Conservation (phyloP, 257 asterid genomes). For the Thymus quinquecostatus region DNA sequence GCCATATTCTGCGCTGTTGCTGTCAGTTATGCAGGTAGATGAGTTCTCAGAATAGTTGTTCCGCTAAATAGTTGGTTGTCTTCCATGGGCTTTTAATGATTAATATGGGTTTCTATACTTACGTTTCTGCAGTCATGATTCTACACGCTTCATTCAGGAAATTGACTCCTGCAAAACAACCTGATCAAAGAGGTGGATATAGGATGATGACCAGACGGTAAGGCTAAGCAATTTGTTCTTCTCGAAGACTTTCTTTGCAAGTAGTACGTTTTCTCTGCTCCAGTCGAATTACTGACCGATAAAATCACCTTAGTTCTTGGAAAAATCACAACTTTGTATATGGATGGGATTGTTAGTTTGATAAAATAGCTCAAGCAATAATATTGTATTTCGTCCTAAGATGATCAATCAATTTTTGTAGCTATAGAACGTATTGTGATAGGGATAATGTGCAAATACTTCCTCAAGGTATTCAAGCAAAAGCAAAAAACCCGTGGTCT, state of each 20-base stretch:
- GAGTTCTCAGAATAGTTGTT: neutral
- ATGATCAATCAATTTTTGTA: too few relatives aligned
- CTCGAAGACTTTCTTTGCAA: neutral
- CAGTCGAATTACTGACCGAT: neutral
- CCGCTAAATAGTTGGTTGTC: neutral
- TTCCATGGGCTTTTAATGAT: neutral
- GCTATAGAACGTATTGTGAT: too few relatives aligned
- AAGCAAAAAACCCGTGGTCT: too few relatives aligned
- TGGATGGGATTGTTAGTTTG: too few relatives aligned
- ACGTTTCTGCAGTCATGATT: conserved; percentile 63
- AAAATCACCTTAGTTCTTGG: too few relatives aligned
- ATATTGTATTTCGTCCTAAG: too few relatives aligned
- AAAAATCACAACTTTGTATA: too few relatives aligned
- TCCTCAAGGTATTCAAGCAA: too few relatives aligned
- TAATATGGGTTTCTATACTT: neutral
- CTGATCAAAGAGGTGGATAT: conserved; percentile 45
- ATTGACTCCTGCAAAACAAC: conserved; percentile 67
- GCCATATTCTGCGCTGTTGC: conserved; percentile 66
- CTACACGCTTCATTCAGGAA: conserved; percentile 87
- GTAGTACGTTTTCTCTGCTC: neutral
- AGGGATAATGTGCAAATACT: too few relatives aligned
- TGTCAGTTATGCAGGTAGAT: conserved; percentile 78
- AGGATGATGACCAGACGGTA: conserved; percentile 40
- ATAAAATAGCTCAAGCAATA: too few relatives aligned
- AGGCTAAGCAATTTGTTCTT: conserved; percentile 10